Evolutionary conservation across 257 asterid species (phyloP), one percentile per base, ranked within the genome.

Genomic region (Osmanthus fragrans): DNA sequence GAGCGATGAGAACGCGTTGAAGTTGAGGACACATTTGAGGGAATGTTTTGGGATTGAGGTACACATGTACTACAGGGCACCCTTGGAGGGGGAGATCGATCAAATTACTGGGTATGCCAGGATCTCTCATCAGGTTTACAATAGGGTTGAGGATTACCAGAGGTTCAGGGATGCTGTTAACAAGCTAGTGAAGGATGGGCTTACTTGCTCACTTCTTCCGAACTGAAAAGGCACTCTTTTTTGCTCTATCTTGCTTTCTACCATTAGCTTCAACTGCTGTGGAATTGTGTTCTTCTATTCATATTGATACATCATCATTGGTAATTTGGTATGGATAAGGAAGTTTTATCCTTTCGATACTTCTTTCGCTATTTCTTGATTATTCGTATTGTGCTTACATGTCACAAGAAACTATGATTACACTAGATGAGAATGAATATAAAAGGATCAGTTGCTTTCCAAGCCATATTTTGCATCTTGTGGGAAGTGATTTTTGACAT

Each of bases 101-200:
- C 75, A 85, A 0, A 65, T 90, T 34, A 89, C 97, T 0, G 98
- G 96, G 9, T 94, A 92, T 82, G 97, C 92, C 0, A 89, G 98
- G 84, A 94, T 94, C 75, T 92, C 98, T 58, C 96, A 94, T 86
- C 97, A 94, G 83, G 97, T 94, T 77, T 94, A 94, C 58, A 94
- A 92, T 78, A 88, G 80, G 23, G 78, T 72, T 11, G 97, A 86
- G 68, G 97, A 94, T 84, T 94, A 94, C 66, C 75, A 73, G 70
- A 86, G 89, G 82, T 79, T 94, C 42, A 85, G 92, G 89, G 98
- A 94, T 78, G 97, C 96, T 7, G 87, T 94, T 47, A 83, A 84
- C 76, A 84, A 83, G 84, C 87, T 94, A 33, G 92, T 92, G 56
- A 70, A 76, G 40, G 82, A 81, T 15, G 91, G 90, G 19, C 80